These are phyloP conservation scores for Coemansia sp. DNA, from an alignment of 192 early-diverging fungal genomes.

Conservation along the genomic window DNA sequence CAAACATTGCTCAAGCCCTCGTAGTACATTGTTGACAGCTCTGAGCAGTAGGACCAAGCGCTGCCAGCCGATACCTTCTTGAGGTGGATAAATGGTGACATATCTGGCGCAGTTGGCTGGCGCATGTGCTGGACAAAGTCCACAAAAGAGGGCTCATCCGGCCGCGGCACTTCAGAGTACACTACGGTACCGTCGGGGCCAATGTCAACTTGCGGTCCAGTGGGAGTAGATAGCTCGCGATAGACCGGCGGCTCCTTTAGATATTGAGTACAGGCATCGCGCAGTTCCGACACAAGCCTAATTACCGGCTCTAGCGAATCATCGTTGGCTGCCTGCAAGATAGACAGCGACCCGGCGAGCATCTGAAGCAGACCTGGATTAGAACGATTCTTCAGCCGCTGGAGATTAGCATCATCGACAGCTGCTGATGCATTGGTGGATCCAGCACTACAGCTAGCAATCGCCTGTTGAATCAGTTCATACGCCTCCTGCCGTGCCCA, in stretches of 20 bases:
- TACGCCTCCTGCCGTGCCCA: constrained; percentile 69
- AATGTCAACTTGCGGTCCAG: constrained; percentile 75
- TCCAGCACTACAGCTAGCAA: constrained; percentile 59
- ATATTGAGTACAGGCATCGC: constrained; percentile 77
- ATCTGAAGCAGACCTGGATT: constrained; percentile 71
- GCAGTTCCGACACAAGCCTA: constrained; percentile 64
- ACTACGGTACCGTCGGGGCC: constrained; percentile 71
- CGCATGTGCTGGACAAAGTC: constrained; percentile 85
- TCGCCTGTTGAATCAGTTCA: constrained; percentile 71
- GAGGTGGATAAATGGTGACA: constrained; percentile 26
- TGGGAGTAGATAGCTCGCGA: constrained; percentile 82
- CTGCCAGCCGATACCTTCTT: not conserved
- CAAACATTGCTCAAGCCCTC: constrained; percentile 73
- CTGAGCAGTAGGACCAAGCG: constrained; percentile 67
- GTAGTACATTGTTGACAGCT: constrained; percentile 73
- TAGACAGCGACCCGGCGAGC: constrained; percentile 66
- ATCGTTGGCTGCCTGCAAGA: constrained; percentile 66
- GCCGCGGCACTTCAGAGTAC: constrained; percentile 81
- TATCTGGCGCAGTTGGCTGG: constrained; percentile 51
- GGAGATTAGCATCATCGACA: constrained; percentile 57
- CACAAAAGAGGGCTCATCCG: constrained; percentile 73
- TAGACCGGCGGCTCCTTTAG: constrained; percentile 72
- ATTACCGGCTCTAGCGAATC: constrained; percentile 60
- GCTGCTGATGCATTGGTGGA: constrained; percentile 64
- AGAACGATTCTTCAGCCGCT: constrained; percentile 77